phyloP scores from a whole-genome alignment of 2,329 filamentous ascomycete genomes.

The Mycosphaerelloides madeirae region DNA sequence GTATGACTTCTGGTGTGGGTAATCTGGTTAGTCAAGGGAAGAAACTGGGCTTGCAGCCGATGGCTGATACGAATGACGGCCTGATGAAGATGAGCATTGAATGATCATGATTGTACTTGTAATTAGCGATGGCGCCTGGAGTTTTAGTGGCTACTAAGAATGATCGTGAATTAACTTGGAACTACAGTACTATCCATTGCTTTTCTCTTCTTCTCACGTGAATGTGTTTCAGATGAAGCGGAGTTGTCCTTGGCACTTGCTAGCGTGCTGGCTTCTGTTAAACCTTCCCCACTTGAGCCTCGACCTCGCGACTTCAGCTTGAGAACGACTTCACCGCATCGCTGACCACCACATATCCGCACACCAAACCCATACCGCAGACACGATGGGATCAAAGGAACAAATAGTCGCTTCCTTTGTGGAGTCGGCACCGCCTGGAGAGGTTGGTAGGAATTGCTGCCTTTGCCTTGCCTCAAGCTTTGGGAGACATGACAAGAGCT shows the following conservation, averaged over 20 bases:
- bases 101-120: slow-evolving; percentile 38
- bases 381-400: slow-evolving; percentile 29
- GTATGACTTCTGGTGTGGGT: slow-evolving; percentile 5
- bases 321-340: no score
- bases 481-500: slow-evolving; percentile 22
- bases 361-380: not conserved
- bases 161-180: no score
- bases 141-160: no score
- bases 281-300: not conserved
- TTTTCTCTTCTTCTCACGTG: no score
- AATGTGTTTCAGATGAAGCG: no score
- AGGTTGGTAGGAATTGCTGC: slow-evolving; percentile 57
- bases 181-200: no score
- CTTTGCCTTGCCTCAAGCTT: slow-evolving; percentile 2
- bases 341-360: not conserved
- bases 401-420: slow-evolving; percentile 67
- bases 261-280: no score
- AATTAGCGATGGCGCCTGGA: not conserved
- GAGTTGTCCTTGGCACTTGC: no score
- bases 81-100: slow-evolving; percentile 98
- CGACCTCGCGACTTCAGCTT: not conserved
- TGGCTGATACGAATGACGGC: slow-evolving; percentile 92
- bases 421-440: slow-evolving; percentile 88
- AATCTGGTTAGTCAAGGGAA: slow-evolving; percentile 35
- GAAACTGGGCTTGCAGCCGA: slow-evolving; percentile 78